Evolutionary conservation across 2,329 filamentous ascomycete genomes (phyloP), one percentile per base, ranked within the genome.

Genomic region (Ceratocystis cubensis): DNA sequence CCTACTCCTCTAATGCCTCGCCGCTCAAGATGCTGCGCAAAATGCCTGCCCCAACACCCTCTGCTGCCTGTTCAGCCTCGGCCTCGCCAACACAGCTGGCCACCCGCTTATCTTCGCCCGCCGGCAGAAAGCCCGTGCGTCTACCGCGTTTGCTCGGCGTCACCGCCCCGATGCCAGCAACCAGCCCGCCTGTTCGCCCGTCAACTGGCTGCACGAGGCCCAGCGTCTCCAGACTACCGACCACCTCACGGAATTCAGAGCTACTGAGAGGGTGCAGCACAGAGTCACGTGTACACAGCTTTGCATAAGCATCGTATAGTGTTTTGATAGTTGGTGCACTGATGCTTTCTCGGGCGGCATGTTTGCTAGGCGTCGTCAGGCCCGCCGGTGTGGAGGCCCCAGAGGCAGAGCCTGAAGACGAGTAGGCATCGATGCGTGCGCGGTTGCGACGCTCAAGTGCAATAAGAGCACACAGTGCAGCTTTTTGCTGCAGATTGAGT

Each of bases 401-500:
- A 45, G 50, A 33, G 1, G 53, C 20, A 15, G 25, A 56, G 25
- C 20, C 8, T 15, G 50, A 25, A 13, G 53, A 17, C 5, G 53
- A 30, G 25, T 17, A 8, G 28, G 56, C 56, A n/a, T 53, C 48
- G 22, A 25, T 15, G 22, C 48, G 48, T 10, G 78, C 78, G 62
- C 84, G 80, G 70, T 84, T 87, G 69, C 85, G 85, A 71, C 88
- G 89, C 74, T 96, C 92, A n/a, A 94, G 84, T 1, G 91, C 90
- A 48, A 93, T 82, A 15, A 99, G 80, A 0, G 93, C 85, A 77
- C 94, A 99, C 8, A 99, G 81, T 0, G 93, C 91, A 3, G 93
- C 94, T 75, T 96, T 97, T 75, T 99, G 94, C 74, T 99, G 95
- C 1, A 99, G 81, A 74, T 97, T 99, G 66, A 99, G 83, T 3